Evolutionary conservation across 495 filamentous ascomycete genomes (phyloP), one percentile per base, ranked within the genome.

Genomic region (Bryoglossum gracile): DNA sequence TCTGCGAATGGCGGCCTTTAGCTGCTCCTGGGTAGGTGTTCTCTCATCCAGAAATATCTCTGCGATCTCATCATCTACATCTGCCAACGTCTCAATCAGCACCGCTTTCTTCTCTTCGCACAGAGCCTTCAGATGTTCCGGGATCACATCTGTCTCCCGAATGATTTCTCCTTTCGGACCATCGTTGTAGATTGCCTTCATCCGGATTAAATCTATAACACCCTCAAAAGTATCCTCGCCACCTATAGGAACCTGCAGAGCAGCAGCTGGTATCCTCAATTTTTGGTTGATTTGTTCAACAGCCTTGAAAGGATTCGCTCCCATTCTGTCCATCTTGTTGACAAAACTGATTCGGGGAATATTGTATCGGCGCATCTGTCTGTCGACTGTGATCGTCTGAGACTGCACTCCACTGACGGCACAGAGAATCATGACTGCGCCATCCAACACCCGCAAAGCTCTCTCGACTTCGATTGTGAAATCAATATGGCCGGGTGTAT

Each of bases 281-380:
- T 97, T 97, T 56, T 79, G 78, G 67, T 94, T 96, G 71, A 99
- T 96, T 72, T 95, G 88, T 18, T 97, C 92, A 37, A 97, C 81
- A 1, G 89, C 89, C 69, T 94, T 95, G 80, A 92, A 99, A 2
- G 94, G 94, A 63, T 99, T 97, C 48, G 94, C 88, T 40, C 94
- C 94, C 82, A 95, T 95, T 49, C 94, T 87, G 61, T 99, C 94
- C 94, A 99, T 99, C 77, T 99, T 99, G 73, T 99, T 99, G 57
- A 99, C 75, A 63, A 99, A 99, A 47, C 84, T 90, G 58, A 99
- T 85, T 52, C 94, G 75, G 26, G 94, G 94, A 43, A 99, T 81
- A 61, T 96, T 94, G 71, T 99, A 99, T 43, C 94, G 80, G 70
- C 86, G 84, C 94, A 99, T 99, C 73, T 99, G 94, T 51, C 94